These are phyloP conservation scores for Fusarium brachygibbosum DNA, from an alignment of 2,329 filamentous ascomycete genomes.

Conservation along the genomic window DNA sequence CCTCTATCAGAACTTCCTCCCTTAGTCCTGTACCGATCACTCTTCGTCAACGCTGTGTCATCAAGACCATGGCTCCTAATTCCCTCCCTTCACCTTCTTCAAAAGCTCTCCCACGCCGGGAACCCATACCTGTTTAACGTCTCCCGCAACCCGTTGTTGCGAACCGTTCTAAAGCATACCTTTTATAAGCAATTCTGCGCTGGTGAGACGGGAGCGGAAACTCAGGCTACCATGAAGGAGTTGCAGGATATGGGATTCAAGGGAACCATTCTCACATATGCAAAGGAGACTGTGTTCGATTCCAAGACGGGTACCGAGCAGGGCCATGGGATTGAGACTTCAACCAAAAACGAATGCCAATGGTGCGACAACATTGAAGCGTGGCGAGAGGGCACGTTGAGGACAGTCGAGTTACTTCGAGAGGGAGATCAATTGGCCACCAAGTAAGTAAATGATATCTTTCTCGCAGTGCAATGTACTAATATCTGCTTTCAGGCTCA, in stretches of 20 bases:
- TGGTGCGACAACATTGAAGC: slow-evolving; percentile 55
- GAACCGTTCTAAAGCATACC: slow-evolving; percentile 63
- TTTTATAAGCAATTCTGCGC: slow-evolving; percentile 70
- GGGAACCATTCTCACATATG: slow-evolving; percentile 70
- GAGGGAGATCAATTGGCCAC: slow-evolving; percentile 56
- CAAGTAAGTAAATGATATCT: slow-evolving; percentile 50
- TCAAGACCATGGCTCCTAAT: slow-evolving; percentile 59
- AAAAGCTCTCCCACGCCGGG: slow-evolving; percentile 52
- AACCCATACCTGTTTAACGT: slow-evolving; percentile 58
- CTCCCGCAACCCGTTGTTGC: slow-evolving; percentile 64
- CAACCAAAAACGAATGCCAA: slow-evolving; percentile 58
- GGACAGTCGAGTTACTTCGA: slow-evolving; percentile 51
- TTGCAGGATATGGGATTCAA: slow-evolving; percentile 64
- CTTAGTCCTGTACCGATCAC: slow-evolving; percentile 55
- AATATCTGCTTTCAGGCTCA: slow-evolving; percentile 50
- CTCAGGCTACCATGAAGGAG: slow-evolving; percentile 58
- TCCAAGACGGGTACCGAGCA: slow-evolving; percentile 49
- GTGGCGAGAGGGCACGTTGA: slow-evolving; percentile 53
- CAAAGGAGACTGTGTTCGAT: slow-evolving; percentile 59
- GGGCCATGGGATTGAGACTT: slow-evolving; percentile 50
- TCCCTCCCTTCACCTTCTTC: slow-evolving; percentile 56
- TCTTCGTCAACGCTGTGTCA: slow-evolving; percentile 61
- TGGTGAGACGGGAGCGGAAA: slow-evolving; percentile 63
- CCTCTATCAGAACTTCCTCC: slow-evolving; percentile 53
- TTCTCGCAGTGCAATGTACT: not conserved